Percentiles rank a stretch among this genome's conserved stretches.
Evolutionary conservation across 176 grass and related monocot species (phyloP).

Genomic region (Raddia distichophylla): DNA sequence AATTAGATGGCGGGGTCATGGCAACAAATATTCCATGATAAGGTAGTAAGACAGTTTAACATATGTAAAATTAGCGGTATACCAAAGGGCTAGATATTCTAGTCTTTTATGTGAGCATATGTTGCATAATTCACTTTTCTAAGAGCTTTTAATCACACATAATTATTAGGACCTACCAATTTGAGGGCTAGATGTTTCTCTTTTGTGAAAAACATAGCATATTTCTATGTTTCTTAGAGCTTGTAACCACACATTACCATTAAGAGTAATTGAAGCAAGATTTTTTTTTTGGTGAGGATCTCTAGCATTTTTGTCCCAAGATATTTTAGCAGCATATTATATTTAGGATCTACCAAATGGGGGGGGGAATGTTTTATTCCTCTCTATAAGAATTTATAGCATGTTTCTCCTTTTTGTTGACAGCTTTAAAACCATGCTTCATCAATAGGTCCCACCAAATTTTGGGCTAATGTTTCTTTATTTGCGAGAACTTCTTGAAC

Average conservation of each 20-base stretch:
- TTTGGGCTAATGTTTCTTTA: neutral
- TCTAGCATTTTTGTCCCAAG: neutral
- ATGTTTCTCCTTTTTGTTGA: neutral
- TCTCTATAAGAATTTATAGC: neutral
- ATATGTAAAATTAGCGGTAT: neutral
- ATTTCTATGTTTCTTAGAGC: neutral
- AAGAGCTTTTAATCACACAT: neutral
- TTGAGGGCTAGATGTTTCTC: neutral
- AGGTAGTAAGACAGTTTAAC: neutral
- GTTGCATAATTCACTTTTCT: neutral
- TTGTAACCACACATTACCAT: neutral
- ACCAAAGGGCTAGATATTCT: neutral
- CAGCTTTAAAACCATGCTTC: neutral
- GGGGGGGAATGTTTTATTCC: neutral
- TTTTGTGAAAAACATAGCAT: neutral
- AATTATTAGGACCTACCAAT: neutral
- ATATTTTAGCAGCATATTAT: neutral
- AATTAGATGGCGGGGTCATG: too few relatives aligned
- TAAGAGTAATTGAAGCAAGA: neutral
- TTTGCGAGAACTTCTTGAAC: neutral
- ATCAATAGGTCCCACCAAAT: neutral
- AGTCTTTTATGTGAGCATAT: neutral
- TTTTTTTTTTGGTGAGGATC: neutral
- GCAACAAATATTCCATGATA: neutral
- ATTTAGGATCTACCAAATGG: neutral